Evolutionary conservation across 2,329 filamentous ascomycete species (phyloP).

Genomic region (Truncatella angustata): DNA sequence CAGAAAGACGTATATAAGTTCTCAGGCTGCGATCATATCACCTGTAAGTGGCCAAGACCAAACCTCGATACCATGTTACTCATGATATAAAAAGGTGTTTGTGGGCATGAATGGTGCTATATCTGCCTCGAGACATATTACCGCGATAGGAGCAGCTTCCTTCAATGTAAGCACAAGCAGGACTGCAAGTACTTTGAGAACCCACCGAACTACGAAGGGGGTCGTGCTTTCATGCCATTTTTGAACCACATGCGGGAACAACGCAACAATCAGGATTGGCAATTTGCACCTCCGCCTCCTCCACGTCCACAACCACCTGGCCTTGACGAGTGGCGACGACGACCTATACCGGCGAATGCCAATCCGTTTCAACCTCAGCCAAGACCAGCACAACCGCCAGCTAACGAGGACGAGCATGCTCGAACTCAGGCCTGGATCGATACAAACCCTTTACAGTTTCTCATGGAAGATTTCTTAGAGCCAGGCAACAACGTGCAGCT

Average conservation of each 20-base stretch:
- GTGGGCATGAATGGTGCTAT: slow-evolving; percentile 40
- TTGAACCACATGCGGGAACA: slow-evolving; percentile 3
- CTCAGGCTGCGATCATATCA: slow-evolving; percentile 39
- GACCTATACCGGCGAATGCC: neutral
- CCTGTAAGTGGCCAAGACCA: slow-evolving; percentile 29
- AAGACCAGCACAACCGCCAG: neutral
- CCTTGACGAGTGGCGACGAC: neutral
- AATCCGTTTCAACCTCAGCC: neutral
- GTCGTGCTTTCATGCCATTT: slow-evolving; percentile 19
- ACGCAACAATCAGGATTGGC: neutral
- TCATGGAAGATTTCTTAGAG: neutral
- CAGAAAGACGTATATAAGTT: slow-evolving; percentile 33
- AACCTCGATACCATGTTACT: neutral
- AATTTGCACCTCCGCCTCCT: neutral
- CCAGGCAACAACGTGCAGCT: neutral
- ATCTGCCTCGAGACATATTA: slow-evolving; percentile 31
- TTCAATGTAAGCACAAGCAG: slow-evolving; percentile 29
- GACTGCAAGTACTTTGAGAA: slow-evolving; percentile 24
- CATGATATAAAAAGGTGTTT: slow-evolving; percentile 21
- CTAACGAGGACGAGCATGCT: neutral
- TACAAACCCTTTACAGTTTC: slow-evolving; percentile 1
- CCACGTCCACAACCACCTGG: neutral
- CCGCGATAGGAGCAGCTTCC: slow-evolving; percentile 22
- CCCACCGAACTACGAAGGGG: slow-evolving; percentile 24
- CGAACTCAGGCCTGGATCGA: neutral